Evolutionary conservation across 1,284 basidiomycete species (phyloP).

Genomic region (Apiotrichum gracile): DNA sequence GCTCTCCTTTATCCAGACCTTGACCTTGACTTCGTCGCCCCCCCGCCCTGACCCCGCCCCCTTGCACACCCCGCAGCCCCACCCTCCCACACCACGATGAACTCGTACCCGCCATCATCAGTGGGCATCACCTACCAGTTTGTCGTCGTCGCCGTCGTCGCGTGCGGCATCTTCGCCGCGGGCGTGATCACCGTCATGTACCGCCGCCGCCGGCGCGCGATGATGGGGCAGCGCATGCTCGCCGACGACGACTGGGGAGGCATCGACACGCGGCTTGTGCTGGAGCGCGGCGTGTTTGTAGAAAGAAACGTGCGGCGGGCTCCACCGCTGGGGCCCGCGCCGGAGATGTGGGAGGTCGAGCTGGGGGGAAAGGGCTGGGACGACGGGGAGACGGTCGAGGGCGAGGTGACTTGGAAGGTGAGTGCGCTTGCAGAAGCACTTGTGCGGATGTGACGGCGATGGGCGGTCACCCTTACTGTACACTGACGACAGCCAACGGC

Average conservation of each 20-base stretch:
- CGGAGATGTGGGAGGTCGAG: slow-evolving; percentile 10
- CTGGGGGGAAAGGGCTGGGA: background rate
- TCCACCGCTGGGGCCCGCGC: slow-evolving; percentile 10
- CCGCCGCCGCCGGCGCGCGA: slow-evolving; percentile 13
- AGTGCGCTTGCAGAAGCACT: no score
- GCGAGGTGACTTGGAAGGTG: background rate
- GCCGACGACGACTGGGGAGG: background rate
- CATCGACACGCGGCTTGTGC: background rate
- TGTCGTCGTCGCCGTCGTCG: slow-evolving; percentile 27
- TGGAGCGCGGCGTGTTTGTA: slow-evolving; percentile 6
- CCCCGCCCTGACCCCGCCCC: background rate
- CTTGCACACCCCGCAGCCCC: background rate
- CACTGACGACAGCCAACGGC: background rate
- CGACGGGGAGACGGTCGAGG: background rate
- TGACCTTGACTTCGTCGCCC: background rate
- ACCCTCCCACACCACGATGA: background rate
- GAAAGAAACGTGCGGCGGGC: background rate
- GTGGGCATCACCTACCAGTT: slow-evolving; percentile 21
- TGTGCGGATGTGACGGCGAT: background rate
- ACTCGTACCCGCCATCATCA: background rate
- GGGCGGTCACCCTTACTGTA: background rate
- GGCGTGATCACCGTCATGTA: slow-evolving; percentile 20
- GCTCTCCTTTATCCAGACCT: no score
- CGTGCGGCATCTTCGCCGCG: slow-evolving; percentile 20
- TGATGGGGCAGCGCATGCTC: no score